phyloP scores from a whole-genome alignment of 306 rosid species.

The Myrica gale region DNA sequence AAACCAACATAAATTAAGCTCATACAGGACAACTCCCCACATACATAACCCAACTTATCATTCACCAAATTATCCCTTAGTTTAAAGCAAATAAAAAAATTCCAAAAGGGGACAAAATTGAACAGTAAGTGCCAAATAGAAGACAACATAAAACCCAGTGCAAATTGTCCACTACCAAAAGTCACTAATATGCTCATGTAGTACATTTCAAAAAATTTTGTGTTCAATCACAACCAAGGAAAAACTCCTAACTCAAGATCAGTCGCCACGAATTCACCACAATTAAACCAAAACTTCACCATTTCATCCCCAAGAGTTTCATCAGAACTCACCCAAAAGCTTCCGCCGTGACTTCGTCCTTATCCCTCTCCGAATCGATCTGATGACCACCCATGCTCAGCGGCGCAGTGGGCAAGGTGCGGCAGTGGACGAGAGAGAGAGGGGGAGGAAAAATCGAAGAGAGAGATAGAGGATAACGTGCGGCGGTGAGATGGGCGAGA shows the following conservation, averaged over 20 bases:
- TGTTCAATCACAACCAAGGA: too few relatives aligned
- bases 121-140: neutral
- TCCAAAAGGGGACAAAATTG: too few relatives aligned
- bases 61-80: constrained; percentile 8
- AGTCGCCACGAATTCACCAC: constrained; percentile 21
- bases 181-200: too few relatives aligned
- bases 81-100: neutral
- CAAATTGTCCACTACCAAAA: too few relatives aligned
- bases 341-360: constrained; percentile 57
- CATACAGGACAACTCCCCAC: neutral
- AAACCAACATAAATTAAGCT: neutral
- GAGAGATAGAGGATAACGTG: too few relatives aligned
- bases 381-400: constrained; percentile 73
- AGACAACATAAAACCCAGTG: constrained; percentile 1
- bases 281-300: neutral
- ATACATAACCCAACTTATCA: neutral
- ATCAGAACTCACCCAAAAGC: constrained; percentile 72
- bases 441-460: too few relatives aligned
- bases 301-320: constrained; percentile 15
- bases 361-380: constrained; percentile 45
- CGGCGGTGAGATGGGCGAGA: too few relatives aligned
- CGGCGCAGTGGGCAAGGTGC: constrained; percentile 26
- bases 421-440: too few relatives aligned
- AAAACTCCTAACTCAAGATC: too few relatives aligned
- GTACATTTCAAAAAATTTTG: too few relatives aligned